These are phyloP conservation scores for Gynandropsis gynandra DNA, from an alignment of 345 rosid genomes.

Conservation along the genomic window DNA sequence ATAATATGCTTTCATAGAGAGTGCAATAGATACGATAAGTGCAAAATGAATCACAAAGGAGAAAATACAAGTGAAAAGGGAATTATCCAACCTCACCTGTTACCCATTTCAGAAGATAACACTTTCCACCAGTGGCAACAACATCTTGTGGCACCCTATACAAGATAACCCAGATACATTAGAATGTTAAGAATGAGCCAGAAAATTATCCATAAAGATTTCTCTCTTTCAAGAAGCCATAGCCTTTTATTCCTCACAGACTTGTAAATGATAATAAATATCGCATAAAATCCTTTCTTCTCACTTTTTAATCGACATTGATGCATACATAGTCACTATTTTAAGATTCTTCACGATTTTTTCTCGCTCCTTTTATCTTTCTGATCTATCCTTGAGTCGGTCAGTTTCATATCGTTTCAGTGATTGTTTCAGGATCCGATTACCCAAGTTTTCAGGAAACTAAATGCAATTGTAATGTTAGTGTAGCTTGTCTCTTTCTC, in stretches of 20 bases:
- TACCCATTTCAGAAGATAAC: constrained; percentile 77
- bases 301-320: not conserved
- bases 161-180: not conserved
- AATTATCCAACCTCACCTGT: constrained; percentile 40
- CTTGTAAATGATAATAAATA: not conserved
- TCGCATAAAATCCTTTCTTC: not conserved
- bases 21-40: not conserved
- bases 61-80: not conserved
- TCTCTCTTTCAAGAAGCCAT: not conserved
- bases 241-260: too few species aligned
- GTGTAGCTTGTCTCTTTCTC: too few species aligned
- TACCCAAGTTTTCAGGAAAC: too few species aligned
- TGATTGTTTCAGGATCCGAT: too few species aligned
- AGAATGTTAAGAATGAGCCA: not conserved
- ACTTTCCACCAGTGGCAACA: constrained; percentile 90
- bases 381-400: too few species aligned
- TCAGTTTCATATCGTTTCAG: too few species aligned
- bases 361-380: too few species aligned
- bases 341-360: too few species aligned
- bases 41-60: not conserved
- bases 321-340: not conserved
- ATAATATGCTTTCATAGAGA: not conserved
- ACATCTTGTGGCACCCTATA: constrained; percentile 97
- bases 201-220: not conserved
- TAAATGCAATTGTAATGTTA: too few species aligned